A percentile compares a stretch with the other conserved stretches of the same genome.
phyloP scores from a whole-genome alignment of 2,329 filamentous ascomycete genomes.

The Beauveria sp. region DNA sequence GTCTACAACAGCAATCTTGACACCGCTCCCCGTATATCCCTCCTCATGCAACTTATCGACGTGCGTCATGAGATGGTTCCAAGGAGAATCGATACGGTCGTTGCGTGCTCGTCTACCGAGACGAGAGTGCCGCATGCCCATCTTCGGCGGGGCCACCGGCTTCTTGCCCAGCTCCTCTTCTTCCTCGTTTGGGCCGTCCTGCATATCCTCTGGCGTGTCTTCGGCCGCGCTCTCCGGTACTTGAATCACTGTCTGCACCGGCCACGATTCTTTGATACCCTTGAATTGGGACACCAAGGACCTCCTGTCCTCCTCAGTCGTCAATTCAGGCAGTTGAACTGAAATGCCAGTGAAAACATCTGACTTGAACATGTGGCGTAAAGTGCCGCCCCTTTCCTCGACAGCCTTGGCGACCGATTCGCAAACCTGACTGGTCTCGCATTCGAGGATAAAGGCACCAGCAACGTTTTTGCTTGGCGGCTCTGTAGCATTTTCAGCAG shows the following conservation, averaged over 20 bases:
- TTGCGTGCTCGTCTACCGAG: not conserved
- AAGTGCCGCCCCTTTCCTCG: not conserved
- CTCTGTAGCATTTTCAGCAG: not conserved
- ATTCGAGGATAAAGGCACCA: not conserved
- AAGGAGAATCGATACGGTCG: not conserved
- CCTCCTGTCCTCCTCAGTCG: not conserved
- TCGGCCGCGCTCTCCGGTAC: not conserved
- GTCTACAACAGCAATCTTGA: not conserved
- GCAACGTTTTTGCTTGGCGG: not conserved
- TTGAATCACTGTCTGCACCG: not conserved
- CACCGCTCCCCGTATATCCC: not conserved
- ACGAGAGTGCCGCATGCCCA: not conserved
- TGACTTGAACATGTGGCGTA: not conserved
- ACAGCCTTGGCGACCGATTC: not conserved
- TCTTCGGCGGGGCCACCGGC: not conserved
- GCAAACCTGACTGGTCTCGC: not conserved
- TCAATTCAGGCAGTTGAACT: not conserved
- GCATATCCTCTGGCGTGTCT: not conserved
- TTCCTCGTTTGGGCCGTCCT: not conserved
- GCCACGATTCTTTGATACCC: not conserved
- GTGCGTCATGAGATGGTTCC: not conserved
- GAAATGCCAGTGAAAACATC: not conserved
- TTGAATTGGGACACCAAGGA: not conserved
- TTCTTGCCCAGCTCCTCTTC: not conserved
- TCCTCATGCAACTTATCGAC: not conserved